A percentile compares a stretch with the other conserved stretches of the same genome.
These are phyloP conservation scores for Cymbidium sinense DNA, from an alignment of 106 monocot genomes.

Conservation along the genomic window DNA sequence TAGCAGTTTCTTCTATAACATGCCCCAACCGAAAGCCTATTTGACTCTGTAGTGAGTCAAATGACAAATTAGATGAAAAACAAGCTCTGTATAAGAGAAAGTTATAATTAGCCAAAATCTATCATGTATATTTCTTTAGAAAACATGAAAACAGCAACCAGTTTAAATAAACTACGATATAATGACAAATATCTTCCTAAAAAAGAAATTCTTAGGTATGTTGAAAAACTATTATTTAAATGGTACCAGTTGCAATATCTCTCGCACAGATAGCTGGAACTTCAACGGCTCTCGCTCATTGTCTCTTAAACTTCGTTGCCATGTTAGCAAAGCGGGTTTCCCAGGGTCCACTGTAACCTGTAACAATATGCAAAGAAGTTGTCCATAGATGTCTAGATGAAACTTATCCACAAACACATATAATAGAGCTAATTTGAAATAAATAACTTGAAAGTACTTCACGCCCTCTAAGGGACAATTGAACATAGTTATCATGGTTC, in stretches of 20 bases:
- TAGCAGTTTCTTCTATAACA: slow-evolving; percentile 42
- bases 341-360: slow-evolving; percentile 31
- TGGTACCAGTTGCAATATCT: slow-evolving; percentile 42
- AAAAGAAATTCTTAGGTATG: background rate
- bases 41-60: slow-evolving; percentile 27
- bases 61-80: background rate
- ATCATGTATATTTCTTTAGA: background rate
- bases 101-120: background rate
- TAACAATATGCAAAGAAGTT: background rate
- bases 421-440: background rate
- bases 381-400: background rate
- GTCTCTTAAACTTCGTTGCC: slow-evolving; percentile 33
- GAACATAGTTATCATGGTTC: background rate
- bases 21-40: slow-evolving; percentile 44
- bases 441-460: background rate
- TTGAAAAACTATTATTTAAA: background rate
- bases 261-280: slow-evolving; percentile 30
- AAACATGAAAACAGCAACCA: background rate
- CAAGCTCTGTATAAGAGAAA: background rate
- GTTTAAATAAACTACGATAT: background rate
- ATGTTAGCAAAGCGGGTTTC: slow-evolving; percentile 32
- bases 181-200: background rate
- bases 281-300: slow-evolving; percentile 19
- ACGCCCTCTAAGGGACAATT: background rate
- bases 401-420: background rate